Base-by-base conservation (phyloP, 75 land plant genomes). In the Picea glauca region DNA sequence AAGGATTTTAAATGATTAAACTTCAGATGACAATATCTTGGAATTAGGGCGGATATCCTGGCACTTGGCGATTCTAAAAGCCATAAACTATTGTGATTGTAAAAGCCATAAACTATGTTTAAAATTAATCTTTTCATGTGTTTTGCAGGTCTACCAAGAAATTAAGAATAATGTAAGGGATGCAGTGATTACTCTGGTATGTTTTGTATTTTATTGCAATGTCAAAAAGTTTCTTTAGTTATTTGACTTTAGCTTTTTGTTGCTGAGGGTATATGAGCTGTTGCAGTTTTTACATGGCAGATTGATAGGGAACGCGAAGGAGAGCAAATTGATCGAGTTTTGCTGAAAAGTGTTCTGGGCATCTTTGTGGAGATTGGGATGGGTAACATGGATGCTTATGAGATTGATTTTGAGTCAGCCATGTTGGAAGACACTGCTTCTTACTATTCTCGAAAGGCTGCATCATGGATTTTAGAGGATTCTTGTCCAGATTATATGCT, bases 401-500 rank as follows among this genome's bases (percentile, higher is more conserved):
- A 93, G 38, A 88, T 84, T 72, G 99, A 97, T 79, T 97, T 97
- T 82, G 99, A 97, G 83, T 80, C 78, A 13, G 79, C 84, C 76
- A 83, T 97, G 94, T 91, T 97, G 5, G 76, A 87, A 56, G 93
- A 97, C 74, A 93, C 98, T 18, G 93, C 95, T 68, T 88, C 84
- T 5, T 97, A 94, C 76, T 97, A 97, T 75, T 85, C 90, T 7
- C 64, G 92, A 59, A 97, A 97, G 78, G 99, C 98, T 73, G 78
- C 96, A 72, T 91, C 86, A 17, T 97, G 99, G 99, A 94, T 97
- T 33, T 60, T 90, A 33, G 99, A 94, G 75, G 99, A 94, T 80
- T 97, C 99, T 26, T 97, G 98, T 79, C 94, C 98, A 33, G 92
- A 93, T 77, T 93, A 97, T 89, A 94, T 94, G 99, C 85, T 93